These are phyloP conservation scores for Coemansia sp. DNA, from an alignment of 192 early-diverging fungal genomes.

Conservation along the genomic window DNA sequence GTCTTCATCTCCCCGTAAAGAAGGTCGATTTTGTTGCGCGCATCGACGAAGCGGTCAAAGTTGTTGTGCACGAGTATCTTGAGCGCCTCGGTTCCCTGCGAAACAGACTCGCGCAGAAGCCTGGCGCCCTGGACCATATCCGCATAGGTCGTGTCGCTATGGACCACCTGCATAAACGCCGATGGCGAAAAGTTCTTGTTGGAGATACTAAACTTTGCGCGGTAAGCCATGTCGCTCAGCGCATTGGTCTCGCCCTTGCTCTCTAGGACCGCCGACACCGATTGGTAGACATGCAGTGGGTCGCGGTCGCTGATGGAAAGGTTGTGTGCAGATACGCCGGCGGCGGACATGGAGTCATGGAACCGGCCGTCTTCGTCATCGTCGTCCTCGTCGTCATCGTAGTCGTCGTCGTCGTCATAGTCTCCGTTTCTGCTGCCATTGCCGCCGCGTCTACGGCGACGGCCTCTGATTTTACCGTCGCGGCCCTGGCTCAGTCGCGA, in stretches of 20 bases:
- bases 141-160: constrained; percentile 78
- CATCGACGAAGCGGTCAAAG: constrained; percentile 95
- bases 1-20: constrained; percentile 90
- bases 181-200: constrained; percentile 64
- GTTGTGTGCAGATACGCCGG: constrained; percentile 16
- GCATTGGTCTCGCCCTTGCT: constrained; percentile 30
- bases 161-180: constrained; percentile 76
- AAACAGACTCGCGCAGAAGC: constrained; percentile 66
- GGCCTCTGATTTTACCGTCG: constrained; percentile 10
- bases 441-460: constrained; percentile 14
- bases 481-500: constrained; percentile 16
- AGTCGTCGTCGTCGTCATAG: constrained; percentile 21
- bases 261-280: constrained; percentile 41
- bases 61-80: constrained; percentile 91
- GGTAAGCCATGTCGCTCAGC: constrained; percentile 42
- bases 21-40: constrained; percentile 92
- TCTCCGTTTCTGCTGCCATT: constrained; percentile 15
- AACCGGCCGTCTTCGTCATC: constrained; percentile 9
- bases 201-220: constrained; percentile 51
- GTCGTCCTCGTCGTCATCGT: constrained; percentile 17
- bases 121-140: constrained; percentile 79
- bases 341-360: constrained; percentile 13
- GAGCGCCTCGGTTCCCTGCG: constrained; percentile 79
- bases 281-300: constrained; percentile 44
- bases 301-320: constrained; percentile 48